A percentile compares a stretch with the other conserved stretches of the same genome.
Evolutionary conservation across 176 grass and related monocot genomes (phyloP).

Genomic region (Musa beccarii): DNA sequence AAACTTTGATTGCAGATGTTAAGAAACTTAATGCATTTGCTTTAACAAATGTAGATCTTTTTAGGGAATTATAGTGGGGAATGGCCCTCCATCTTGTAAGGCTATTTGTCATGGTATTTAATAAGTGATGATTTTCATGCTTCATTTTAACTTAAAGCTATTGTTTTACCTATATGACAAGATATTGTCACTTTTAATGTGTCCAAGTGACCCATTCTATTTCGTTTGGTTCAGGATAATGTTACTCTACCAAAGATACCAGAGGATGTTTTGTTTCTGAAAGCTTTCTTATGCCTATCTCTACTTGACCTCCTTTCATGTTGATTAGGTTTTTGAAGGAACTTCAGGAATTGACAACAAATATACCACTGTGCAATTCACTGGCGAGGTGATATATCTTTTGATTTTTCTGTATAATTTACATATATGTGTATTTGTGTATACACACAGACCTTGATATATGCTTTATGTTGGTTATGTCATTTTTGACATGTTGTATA

Average conservation of each 20-base stretch:
- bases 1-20: neutral
- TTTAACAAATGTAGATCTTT: neutral
- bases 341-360: constrained; percentile 99
- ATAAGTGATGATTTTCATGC: neutral
- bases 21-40: neutral
- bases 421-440: constrained; percentile 1
- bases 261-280: neutral
- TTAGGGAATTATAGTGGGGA: neutral
- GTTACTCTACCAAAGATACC: neutral
- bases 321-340: constrained; percentile 87
- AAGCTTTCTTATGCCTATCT: neutral
- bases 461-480: constrained; percentile 8
- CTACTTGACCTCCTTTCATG: neutral
- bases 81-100: neutral
- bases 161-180: neutral
- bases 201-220: neutral
- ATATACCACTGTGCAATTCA: constrained; percentile 98
- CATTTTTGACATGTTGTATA: neutral
- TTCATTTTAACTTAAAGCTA: neutral
- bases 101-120: neutral
- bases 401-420: constrained; percentile 15
- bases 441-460: constrained; percentile 10
- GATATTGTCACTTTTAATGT: neutral
- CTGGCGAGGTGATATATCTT: constrained; percentile 70
- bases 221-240: neutral